Base-by-base conservation (phyloP, 768 basidiomycete genomes). In the Tephrocybe rancida region DNA sequence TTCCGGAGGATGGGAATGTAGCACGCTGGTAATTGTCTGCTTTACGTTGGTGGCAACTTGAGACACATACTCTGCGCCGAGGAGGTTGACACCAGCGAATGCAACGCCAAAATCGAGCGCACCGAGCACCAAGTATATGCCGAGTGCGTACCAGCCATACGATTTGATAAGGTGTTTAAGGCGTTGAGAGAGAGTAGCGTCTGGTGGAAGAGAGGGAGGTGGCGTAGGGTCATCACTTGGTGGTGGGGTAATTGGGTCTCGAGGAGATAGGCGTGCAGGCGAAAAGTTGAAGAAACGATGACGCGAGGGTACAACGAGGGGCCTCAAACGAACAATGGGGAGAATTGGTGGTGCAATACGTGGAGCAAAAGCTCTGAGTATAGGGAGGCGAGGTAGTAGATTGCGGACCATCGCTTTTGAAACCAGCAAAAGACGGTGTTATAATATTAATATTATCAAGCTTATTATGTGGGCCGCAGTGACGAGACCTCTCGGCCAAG, bases 121-220 rank as follows among this genome's bases (percentile, higher is more conserved):
- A 37, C 83, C 81, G 50, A 98, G 67, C 45, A 87, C 65, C 57
- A 87, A 39, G 75, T 99, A 99, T 22, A 98, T 86, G 27, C 90
- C 95, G 25, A 98, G 79, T 18, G 97, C 94, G 66, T 95, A 96
- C 91, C 92, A 94, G 26, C 96, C 96, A 67, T 98, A 97, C 3
- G 89, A 83, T 66, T 90, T 95, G 54, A 95, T 87, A 53, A 98
- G 87, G 60, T 84, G 80, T 64, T 87, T 92, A 21, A 95, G 75
- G 18, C 86, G 82, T 67, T 88, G 82, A 1, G 88, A 83, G 51
- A 92, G 74, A 0, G 85, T 71, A 2, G 80, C 73, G 57, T 82
- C 67, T 22, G 82, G 74, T 7, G 81, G 81, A 1, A 78, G 67
- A n/a, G 68, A 60, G 22, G 68, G 9, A 39, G 22, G 10, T 39